Evolutionary conservation across 441 rosid species (phyloP).

Genomic region (Flueggea neowawraea): DNA sequence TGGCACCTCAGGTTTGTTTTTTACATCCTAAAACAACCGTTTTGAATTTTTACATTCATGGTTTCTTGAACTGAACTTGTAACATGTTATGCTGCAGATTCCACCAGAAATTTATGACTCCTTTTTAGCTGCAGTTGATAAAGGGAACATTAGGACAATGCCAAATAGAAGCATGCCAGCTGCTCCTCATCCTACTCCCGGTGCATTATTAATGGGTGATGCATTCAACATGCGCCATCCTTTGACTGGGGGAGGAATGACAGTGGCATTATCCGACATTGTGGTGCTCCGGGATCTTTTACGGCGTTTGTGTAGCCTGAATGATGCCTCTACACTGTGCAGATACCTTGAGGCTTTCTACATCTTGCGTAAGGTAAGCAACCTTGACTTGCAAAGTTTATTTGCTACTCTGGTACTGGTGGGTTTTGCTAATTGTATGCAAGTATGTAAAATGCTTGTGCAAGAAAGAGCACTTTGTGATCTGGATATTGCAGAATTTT

Average conservation of each 20-base stretch:
- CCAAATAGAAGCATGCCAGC: constrained; percentile 99
- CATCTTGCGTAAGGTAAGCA: constrained; percentile 80
- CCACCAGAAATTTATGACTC: constrained; percentile 67
- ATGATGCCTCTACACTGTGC: constrained; percentile 65
- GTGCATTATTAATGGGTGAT: constrained; percentile 89
- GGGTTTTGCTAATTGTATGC: too few species aligned
- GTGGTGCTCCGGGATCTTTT: constrained; percentile 78
- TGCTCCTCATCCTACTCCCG: constrained; percentile 80
- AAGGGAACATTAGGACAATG: constrained; percentile 82
- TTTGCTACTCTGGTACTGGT: too few species aligned
- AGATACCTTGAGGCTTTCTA: constrained; percentile 87
- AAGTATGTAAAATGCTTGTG: too few species aligned
- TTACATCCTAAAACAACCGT: neutral
- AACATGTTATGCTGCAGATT: constrained; percentile 40
- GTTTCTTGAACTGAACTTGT: constrained; percentile 12
- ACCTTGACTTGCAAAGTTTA: neutral
- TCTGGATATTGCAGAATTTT: too few species aligned
- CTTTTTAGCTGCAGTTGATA: constrained; percentile 71
- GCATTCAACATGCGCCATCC: constrained; percentile 99
- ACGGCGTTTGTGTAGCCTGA: constrained; percentile 57
- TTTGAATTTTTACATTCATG: constrained; percentile 1
- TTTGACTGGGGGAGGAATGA: constrained; percentile 97
- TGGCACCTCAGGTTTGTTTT: constrained; percentile 74
- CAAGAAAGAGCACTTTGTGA: too few species aligned
- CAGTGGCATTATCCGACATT: constrained; percentile 84